Percentiles rank a stretch among this genome's conserved stretches.
phyloP scores from a whole-genome alignment of 192 early-diverging fungal species.

The Rhizophagus clarus region DNA sequence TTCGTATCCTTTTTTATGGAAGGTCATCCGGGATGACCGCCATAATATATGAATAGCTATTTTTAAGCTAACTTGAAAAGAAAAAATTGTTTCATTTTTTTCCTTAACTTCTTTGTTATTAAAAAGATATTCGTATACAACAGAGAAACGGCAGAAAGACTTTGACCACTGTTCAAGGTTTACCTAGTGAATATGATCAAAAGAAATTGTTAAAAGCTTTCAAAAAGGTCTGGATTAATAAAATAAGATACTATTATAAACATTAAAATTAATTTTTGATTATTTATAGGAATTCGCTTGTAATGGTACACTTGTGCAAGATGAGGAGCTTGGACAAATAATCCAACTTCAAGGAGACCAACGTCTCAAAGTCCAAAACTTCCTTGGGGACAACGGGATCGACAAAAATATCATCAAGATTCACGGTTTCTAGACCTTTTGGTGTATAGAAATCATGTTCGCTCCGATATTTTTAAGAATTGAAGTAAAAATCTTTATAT shows the following conservation, averaged over 20 bases:
- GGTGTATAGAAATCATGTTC: background rate
- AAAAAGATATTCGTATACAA: constrained; percentile 94
- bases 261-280: constrained; percentile 3
- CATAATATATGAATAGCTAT: background rate
- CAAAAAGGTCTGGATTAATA: constrained; percentile 68
- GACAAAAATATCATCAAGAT: constrained; percentile 88
- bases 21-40: background rate
- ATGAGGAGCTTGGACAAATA: constrained; percentile 88
- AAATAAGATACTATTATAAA: background rate
- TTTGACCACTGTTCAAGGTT: constrained; percentile 92
- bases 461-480: background rate
- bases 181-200: constrained; percentile 81
- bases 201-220: constrained; percentile 94
- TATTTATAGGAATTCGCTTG: constrained; percentile 76
- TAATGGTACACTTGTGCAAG: constrained; percentile 92
- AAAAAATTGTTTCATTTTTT: background rate
- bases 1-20: constrained; percentile 40
- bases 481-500: no score
- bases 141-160: constrained; percentile 97
- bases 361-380: constrained; percentile 77
- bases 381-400: constrained; percentile 79
- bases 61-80: background rate
- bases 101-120: constrained; percentile 19
- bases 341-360: constrained; percentile 98
- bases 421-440: constrained; percentile 86